Evolutionary conservation across 257 asterid genomes (phyloP).

Genomic region (Fraxinus anomala): DNA sequence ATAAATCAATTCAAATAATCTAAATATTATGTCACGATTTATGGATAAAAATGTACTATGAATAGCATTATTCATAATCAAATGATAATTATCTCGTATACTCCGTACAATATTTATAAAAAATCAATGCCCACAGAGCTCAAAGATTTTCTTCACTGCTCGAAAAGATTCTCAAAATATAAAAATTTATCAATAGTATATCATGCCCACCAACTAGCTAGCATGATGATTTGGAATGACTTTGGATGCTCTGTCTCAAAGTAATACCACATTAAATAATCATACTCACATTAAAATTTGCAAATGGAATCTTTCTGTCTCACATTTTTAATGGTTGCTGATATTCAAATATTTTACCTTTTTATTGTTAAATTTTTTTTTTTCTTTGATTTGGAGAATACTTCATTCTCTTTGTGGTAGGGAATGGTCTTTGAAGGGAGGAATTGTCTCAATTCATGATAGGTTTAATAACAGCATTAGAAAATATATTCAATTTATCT

Average conservation of each 20-base stretch:
- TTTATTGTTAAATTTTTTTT: neutral
- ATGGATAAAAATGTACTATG: too few relatives aligned
- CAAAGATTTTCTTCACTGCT: slow-evolving; percentile 10
- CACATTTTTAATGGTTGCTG: neutral
- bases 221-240: neutral
- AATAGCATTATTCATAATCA: neutral
- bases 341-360: neutral
- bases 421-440: neutral
- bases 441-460: neutral
- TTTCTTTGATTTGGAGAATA: neutral
- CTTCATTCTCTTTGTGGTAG: neutral
- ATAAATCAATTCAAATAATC: too few relatives aligned
- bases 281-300: neutral
- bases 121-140: neutral
- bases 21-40: too few relatives aligned
- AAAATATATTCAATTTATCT: neutral
- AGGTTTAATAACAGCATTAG: neutral
- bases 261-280: neutral
- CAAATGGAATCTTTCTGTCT: slow-evolving; percentile 14
- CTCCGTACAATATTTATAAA: neutral
- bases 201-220: slow-evolving; percentile 5
- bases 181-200: neutral
- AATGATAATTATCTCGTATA: neutral
- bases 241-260: slow-evolving; percentile 14
- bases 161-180: slow-evolving; percentile 17